Conservation (phyloP, 306 rosid genomes). For the Cucurbita pepo region DNA sequence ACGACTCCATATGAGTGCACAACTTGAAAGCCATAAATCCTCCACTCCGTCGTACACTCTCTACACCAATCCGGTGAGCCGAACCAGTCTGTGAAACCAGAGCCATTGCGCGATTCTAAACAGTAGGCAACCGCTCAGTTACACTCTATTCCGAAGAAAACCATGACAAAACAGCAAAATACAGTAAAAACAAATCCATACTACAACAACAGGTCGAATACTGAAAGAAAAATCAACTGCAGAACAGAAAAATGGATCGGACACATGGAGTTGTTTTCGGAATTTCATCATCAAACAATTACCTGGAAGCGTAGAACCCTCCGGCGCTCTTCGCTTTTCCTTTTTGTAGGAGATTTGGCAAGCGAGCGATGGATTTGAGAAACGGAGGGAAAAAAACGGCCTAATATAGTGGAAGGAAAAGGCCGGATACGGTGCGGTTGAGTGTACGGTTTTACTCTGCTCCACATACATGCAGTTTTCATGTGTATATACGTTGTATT, state of each 20-base stretch:
- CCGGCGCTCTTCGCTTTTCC: neutral
- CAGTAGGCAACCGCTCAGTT: neutral
- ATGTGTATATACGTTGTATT: too few species aligned
- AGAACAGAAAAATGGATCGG: neutral
- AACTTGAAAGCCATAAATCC: constrained; percentile 12
- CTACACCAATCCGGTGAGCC: constrained; percentile 16
- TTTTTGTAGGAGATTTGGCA: neutral
- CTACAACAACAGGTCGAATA: neutral
- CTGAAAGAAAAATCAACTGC: neutral
- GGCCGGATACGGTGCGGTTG: neutral
- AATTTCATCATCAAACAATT: neutral
- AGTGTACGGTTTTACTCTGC: neutral
- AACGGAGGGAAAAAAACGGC: neutral
- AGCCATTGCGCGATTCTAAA: constrained; percentile 34
- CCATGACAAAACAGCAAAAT: neutral
- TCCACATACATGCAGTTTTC: neutral
- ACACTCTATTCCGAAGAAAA: neutral
- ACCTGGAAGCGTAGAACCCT: neutral
- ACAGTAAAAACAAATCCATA: neutral
- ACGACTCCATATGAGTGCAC: constrained; percentile 18
- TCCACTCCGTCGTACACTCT: constrained; percentile 13
- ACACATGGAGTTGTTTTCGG: neutral
- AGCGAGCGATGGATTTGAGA: neutral
- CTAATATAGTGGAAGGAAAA: neutral
- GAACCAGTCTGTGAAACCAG: constrained; percentile 26